A percentile compares a stretch with the other conserved stretches of the same genome.
Evolutionary conservation across 1,139 yeast species (phyloP).

Genomic region (Chernovozyma sophiae-reginae): DNA sequence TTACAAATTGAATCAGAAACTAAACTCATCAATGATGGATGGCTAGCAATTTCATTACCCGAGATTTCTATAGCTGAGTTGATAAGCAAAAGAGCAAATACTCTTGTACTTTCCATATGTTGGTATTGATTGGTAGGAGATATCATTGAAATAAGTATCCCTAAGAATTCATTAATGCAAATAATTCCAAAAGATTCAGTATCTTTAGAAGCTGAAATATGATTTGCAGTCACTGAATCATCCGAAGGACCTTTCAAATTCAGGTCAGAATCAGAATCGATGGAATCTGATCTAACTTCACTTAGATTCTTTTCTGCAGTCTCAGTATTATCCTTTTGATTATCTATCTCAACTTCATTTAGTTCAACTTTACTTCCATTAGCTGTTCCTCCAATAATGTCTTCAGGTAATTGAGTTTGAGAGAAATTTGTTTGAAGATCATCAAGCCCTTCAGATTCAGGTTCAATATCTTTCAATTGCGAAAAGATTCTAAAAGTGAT

Average conservation of each 20-base stretch:
- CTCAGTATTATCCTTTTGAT: not conserved
- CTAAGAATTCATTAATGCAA: conserved; percentile 65
- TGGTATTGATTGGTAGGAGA: conserved; percentile 80
- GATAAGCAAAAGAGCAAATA: conserved; percentile 73
- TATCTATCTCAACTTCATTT: not conserved
- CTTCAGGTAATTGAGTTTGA: conserved; percentile 35
- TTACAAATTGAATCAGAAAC: conserved; percentile 80
- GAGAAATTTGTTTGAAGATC: conserved; percentile 30
- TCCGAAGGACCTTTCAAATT: not conserved
- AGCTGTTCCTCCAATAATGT: conserved; percentile 38
- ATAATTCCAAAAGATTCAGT: conserved; percentile 57
- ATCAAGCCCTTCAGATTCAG: conserved; percentile 30
- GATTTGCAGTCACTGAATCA: not conserved
- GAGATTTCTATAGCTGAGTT: conserved; percentile 80
- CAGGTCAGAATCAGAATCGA: conserved; percentile 7
- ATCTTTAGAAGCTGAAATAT: not conserved
- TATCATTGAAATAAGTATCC: conserved; percentile 75
- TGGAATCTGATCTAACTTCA: not conserved
- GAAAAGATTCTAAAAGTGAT: conserved; percentile 68
- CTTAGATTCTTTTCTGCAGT: not conserved
- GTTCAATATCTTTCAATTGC: conserved; percentile 54
- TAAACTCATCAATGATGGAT: conserved; percentile 62
- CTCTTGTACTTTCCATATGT: conserved; percentile 83
- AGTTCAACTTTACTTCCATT: conserved; percentile 1
- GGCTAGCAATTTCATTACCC: conserved; percentile 63